Conservation (phyloP, 2,329 filamentous ascomycete species). For the Botryotinia calthae region DNA sequence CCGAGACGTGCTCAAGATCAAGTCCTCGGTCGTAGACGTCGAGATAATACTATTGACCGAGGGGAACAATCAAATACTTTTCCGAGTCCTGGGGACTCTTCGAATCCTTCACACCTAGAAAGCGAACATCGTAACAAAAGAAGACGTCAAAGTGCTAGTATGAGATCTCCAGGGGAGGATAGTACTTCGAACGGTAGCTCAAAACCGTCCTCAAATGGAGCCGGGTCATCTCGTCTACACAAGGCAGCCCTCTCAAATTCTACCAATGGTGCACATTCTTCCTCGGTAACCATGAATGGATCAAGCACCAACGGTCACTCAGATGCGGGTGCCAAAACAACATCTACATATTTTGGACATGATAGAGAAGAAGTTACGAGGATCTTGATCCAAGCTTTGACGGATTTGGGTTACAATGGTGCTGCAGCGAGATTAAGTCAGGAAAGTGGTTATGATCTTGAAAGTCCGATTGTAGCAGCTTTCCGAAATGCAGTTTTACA, state of each 20-base stretch:
- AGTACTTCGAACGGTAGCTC: conserved; percentile 54
- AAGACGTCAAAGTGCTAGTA: conserved; percentile 55
- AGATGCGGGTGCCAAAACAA: conserved; percentile 25
- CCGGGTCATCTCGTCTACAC: conserved; percentile 44
- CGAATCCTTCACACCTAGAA: conserved; percentile 23
- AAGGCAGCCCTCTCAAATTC: conserved; percentile 42
- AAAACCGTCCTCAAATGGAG: conserved; percentile 56
- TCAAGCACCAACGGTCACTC: conserved; percentile 39
- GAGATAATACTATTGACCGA: conserved; percentile 43
- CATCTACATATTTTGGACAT: conserved; percentile 70
- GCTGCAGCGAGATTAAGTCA: conserved; percentile 72
- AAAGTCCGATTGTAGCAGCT: conserved; percentile 80
- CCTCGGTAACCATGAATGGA: conserved; percentile 53
- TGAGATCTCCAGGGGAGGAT: conserved; percentile 60
- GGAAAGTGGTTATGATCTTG: conserved; percentile 84
- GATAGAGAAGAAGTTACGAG: conserved; percentile 90
- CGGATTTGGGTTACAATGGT: conserved; percentile 79
- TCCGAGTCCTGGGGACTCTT: conserved; percentile 32
- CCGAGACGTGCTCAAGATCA: conserved; percentile 33
- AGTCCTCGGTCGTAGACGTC: conserved; percentile 56
- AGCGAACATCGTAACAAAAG: conserved; percentile 52
- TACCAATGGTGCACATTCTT: conserved; percentile 50
- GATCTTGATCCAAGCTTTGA: conserved; percentile 85
- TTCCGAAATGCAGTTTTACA: conserved; percentile 78
- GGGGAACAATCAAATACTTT: conserved; percentile 40